These are phyloP conservation scores for Catharanthus roseus DNA, from an alignment of 257 asterid species.

Conservation along the genomic window DNA sequence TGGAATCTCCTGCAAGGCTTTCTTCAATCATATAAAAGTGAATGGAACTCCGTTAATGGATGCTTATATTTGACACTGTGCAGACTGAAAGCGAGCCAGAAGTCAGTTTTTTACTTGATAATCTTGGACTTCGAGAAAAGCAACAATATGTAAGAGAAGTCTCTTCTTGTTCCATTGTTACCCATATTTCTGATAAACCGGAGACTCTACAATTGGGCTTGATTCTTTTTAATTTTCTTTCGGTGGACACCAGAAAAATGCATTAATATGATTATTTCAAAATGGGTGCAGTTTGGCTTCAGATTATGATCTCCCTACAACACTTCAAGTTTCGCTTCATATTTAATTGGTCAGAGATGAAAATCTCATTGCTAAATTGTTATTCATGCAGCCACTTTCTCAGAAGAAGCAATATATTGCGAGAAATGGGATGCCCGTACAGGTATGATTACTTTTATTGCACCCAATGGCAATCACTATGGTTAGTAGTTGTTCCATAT, in stretches of 20 bases:
- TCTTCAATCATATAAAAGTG: slow-evolving; percentile 5
- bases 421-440: slow-evolving; percentile 61
- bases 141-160: slow-evolving; percentile 62
- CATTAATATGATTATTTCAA: background rate
- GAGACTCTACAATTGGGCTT: background rate
- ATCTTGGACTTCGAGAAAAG: slow-evolving; percentile 65
- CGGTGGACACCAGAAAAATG: background rate
- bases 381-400: slow-evolving; percentile 63
- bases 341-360: background rate
- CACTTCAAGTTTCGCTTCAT: background rate
- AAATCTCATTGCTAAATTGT: slow-evolving; percentile 13
- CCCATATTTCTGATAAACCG: background rate
- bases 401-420: slow-evolving; percentile 83
- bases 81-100: slow-evolving; percentile 82
- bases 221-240: background rate
- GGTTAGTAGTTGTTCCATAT: slow-evolving; percentile 7
- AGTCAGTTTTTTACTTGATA: slow-evolving; percentile 76
- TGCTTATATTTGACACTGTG: slow-evolving; percentile 19
- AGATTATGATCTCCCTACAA: background rate
- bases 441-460: slow-evolving; percentile 39
- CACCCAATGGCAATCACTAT: slow-evolving; percentile 4
- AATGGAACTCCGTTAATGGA: slow-evolving; percentile 5
- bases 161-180: slow-evolving; percentile 10
- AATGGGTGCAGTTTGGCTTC: background rate
- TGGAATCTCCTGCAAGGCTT: background rate